A percentile compares a stretch with the other conserved stretches of the same genome.
Evolutionary conservation across 2,329 filamentous ascomycete species (phyloP).

Genomic region (Aureobasidium melanogenum): DNA sequence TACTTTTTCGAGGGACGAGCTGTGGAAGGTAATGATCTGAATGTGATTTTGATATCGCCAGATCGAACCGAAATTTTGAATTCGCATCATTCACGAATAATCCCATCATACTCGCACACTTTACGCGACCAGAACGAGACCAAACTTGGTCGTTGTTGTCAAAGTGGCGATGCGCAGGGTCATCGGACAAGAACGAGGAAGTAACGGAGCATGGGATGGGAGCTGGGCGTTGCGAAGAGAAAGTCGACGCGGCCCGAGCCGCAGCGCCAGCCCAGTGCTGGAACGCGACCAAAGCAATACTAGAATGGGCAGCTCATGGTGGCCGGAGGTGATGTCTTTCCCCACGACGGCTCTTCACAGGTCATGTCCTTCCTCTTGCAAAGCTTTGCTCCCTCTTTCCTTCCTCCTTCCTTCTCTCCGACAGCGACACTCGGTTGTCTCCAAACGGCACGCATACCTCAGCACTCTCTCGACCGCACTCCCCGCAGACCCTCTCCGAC

Average conservation of each 20-base stretch:
- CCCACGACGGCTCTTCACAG: constrained; percentile 7
- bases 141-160: background rate
- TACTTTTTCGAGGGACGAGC: background rate
- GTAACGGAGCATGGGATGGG: background rate
- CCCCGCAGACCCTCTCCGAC: constrained; percentile 6
- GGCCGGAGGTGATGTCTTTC: background rate
- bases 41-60: background rate
- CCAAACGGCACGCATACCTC: constrained; percentile 17
- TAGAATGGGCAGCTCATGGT: background rate
- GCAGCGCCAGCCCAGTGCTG: background rate
- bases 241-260: background rate
- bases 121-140: constrained; percentile 2
- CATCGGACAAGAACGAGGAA: background rate
- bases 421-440: constrained; percentile 22
- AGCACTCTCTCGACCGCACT: constrained; percentile 17
- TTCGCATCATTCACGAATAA: no score
- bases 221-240: background rate
- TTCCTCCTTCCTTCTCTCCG: constrained; percentile 18
- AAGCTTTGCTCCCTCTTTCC: constrained; percentile 25
- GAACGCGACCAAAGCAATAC: background rate
- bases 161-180: background rate
- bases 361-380: constrained; percentile 16
- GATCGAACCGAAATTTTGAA: background rate
- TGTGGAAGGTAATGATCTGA: background rate
- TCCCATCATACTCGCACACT: background rate